Base-by-base conservation (phyloP, 73 alveolate genomes). In the Breviolum minutum region DNA sequence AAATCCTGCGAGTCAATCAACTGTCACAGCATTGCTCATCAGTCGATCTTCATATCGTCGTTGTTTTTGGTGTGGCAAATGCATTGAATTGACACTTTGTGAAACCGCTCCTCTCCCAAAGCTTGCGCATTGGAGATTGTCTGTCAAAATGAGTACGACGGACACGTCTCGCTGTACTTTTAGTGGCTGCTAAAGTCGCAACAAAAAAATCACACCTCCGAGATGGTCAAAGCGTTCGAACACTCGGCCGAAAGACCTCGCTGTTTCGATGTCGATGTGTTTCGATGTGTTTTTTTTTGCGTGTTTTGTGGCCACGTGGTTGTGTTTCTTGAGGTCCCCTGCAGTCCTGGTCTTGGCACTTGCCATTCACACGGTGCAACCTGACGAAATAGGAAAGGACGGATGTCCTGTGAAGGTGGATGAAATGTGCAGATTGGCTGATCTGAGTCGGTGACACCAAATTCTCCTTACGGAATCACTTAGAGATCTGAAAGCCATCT, bases 291-390 rank as follows among this genome's bases (percentile, higher is more conserved):
- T n/a, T n/a, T n/a, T 40, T 40, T 40, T 40, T 40, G 0, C 54
- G 54, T 40, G 54, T 40, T 40, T 40, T 40, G 54, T n/a, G n/a
- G n/a, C n/a, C n/a, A n/a, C 54, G 54, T 40, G 54, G 54, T 40
- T 40, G 54, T 7, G 7, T 64, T 64, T 32, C 8, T 64, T 79
- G 87, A 27, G 87, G 12, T 79, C 87, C 48, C 87, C 54, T 5
- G 20, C 87, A 79, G 22, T 64, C 87, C 66, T 79, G 87, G 66
- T 79, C 87, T 8, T 76, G 11, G 19, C 87, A 79, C 66, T 64
- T 32, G 87, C 87, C 87, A 79, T 79, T 79, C 30, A 79, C 87
- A 12, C 87, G 87, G 66, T 79, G 87, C n/a, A 79, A 64, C 70
- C 92, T 83, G 61, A 69, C 16, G 70, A 10, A 66, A 69, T 24